These are phyloP conservation scores for Linum trigynum DNA, from an alignment of 345 rosid species.

Conservation along the genomic window DNA sequence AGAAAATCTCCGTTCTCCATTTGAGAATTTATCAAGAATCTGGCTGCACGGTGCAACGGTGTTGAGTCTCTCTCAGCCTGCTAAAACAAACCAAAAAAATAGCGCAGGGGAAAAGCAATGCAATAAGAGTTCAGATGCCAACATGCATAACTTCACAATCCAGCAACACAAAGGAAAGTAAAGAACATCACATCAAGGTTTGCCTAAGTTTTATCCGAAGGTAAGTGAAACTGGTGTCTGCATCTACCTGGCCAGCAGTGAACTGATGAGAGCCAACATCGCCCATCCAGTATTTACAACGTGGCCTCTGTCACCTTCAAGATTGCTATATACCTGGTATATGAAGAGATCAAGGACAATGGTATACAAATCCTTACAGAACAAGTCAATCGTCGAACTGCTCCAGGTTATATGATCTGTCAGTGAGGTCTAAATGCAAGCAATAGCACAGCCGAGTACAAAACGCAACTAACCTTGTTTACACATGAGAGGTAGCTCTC, in stretches of 20 bases:
- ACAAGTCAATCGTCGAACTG: background rate
- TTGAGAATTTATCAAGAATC: background rate
- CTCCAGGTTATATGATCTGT: background rate
- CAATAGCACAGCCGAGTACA: background rate
- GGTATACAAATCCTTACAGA: background rate
- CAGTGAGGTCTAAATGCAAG: background rate
- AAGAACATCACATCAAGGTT: background rate
- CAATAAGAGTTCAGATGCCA: too few species aligned
- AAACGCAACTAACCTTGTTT: slow-evolving; percentile 14
- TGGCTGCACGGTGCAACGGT: background rate
- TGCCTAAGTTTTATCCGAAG: too few species aligned
- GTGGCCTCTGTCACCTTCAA: slow-evolving; percentile 28
- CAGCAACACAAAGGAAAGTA: background rate
- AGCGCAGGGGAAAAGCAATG: too few species aligned
- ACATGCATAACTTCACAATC: too few species aligned
- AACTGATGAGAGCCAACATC: slow-evolving; percentile 34
- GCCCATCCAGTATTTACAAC: slow-evolving; percentile 42
- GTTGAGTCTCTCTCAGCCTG: background rate
- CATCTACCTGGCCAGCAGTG: slow-evolving; percentile 42
- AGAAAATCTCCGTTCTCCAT: background rate
- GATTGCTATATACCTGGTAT: slow-evolving; percentile 32
- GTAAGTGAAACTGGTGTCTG: background rate
- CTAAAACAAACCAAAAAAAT: background rate
- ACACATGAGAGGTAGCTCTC: slow-evolving; percentile 26
- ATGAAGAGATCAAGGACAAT: background rate